Evolutionary conservation across 768 basidiomycete genomes (phyloP).

Genomic region (Collybia nuda): DNA sequence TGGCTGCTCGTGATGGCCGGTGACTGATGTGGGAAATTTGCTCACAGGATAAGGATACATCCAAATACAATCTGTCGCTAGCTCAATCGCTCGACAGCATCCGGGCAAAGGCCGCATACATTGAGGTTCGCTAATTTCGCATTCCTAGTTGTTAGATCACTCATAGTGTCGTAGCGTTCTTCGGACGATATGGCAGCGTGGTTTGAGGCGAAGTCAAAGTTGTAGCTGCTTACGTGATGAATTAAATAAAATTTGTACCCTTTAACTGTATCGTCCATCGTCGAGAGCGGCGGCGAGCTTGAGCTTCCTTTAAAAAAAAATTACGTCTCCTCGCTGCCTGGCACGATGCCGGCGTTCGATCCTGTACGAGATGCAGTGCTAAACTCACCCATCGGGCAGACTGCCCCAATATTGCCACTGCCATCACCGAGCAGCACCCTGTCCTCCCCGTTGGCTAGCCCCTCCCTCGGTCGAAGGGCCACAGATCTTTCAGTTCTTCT

Average conservation of each 20-base stretch:
- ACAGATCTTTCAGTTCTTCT: slow-evolving; percentile 79
- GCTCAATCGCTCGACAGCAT: slow-evolving; percentile 72
- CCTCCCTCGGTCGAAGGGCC: slow-evolving; percentile 57
- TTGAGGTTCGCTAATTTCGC: slow-evolving; percentile 44
- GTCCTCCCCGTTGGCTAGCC: slow-evolving; percentile 42
- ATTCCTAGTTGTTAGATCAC: background rate
- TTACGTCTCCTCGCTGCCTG: slow-evolving; percentile 15
- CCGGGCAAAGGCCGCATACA: slow-evolving; percentile 56
- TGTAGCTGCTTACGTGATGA: slow-evolving; percentile 21
- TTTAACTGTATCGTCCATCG: slow-evolving; percentile 16
- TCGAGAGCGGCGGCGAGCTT: slow-evolving; percentile 17
- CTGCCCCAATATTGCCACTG: slow-evolving; percentile 25
- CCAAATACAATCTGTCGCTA: slow-evolving; percentile 64
- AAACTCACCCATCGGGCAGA: slow-evolving; percentile 64
- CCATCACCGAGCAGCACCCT: slow-evolving; percentile 21
- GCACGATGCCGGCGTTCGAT: slow-evolving; percentile 73
- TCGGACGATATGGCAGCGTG: slow-evolving; percentile 55
- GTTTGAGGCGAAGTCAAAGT: slow-evolving; percentile 34
- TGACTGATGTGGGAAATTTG: slow-evolving; percentile 18
- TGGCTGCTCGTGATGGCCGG: slow-evolving; percentile 1
- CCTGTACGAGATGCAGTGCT: slow-evolving; percentile 86
- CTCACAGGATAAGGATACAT: slow-evolving; percentile 60
- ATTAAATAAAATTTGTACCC: slow-evolving; percentile 19
- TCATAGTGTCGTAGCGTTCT: slow-evolving; percentile 46
- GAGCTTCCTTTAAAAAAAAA: slow-evolving; percentile 11